Evolutionary conservation across 805 yeast species (phyloP), one percentile per base, ranked within the genome.

Genomic region (Candida peoriensis): DNA sequence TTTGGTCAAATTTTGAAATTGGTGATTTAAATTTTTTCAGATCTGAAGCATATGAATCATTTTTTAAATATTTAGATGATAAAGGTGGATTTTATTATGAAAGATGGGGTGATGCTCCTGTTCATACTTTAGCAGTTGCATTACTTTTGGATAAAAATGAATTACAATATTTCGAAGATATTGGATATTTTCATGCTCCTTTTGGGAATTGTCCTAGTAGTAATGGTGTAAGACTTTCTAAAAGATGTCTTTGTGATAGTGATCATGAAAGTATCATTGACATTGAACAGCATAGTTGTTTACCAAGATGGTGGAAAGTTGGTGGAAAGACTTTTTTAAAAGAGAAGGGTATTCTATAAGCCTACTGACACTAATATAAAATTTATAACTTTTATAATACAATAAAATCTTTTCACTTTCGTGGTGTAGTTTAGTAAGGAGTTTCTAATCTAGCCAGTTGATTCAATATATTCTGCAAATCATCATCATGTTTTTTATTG

Each of bases 31-130:
- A 78, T 41, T 78, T 85, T 58, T 85, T 78, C 66, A 68, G 89
- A 55, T 65, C 79, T 23, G 72, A 81, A 28, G 72, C 70, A 20
- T 85, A 85, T 57, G 52, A 61, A 28, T 66, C 64, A 35, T 83
- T 68, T 55, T 85, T 84, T 54, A 71, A 80, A 19, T 64, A 63
- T 55, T 65, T 85, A 42, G 86, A 84, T 55, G 48, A 66, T 20
- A 65, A 74, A 14, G 89, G 87, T 31, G 93, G 93, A 5, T 84
- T 85, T 53, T 81, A 81, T 56, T 81, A 82, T 37, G 96, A 87
- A 58, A 63, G 96, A 39, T 88, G 96, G 96, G 96, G 96, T 12
- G 96, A 88, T 61, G 96, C 96, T 1, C 96, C 96, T 0, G 84
- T 87, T 12, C 96, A 87, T 55, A 67, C 90, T 0, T 64, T 86